Conservation (phyloP, 179 eudicot genomes). For the Beta macrorhiza region DNA sequence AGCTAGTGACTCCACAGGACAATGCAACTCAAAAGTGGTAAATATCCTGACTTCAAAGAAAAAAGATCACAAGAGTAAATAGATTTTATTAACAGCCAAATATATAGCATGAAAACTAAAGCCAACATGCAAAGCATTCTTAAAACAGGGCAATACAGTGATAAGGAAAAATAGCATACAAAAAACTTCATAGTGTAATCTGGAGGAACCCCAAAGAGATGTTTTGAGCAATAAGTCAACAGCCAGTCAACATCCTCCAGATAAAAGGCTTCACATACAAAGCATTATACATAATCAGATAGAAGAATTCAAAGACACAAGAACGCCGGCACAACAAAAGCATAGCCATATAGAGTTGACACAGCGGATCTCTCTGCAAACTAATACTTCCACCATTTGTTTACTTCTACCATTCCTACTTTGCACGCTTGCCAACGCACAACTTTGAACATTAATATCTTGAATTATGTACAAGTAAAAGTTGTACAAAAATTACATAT, state of each 20-base stretch:
- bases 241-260: not conserved
- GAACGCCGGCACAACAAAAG: not conserved
- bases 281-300: not conserved
- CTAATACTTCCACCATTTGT: too few species aligned
- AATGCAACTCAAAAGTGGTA: not conserved
- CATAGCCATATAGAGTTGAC: not conserved
- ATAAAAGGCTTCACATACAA: not conserved
- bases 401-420: too few species aligned
- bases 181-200: not conserved
- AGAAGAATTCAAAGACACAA: not conserved
- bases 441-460: too few species aligned
- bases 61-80: not conserved
- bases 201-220: not conserved
- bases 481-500: too few species aligned
- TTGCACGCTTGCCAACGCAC: too few species aligned
- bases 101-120: too few species aligned
- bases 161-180: not conserved
- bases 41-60: not conserved
- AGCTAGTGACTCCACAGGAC: not conserved
- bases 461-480: too few species aligned
- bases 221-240: not conserved
- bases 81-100: too few species aligned
- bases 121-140: too few species aligned
- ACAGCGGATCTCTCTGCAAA: not conserved
- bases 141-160: not conserved